Evolutionary conservation across 2,329 filamentous ascomycete species (phyloP).

Genomic region (Sporothrix curviconia): DNA sequence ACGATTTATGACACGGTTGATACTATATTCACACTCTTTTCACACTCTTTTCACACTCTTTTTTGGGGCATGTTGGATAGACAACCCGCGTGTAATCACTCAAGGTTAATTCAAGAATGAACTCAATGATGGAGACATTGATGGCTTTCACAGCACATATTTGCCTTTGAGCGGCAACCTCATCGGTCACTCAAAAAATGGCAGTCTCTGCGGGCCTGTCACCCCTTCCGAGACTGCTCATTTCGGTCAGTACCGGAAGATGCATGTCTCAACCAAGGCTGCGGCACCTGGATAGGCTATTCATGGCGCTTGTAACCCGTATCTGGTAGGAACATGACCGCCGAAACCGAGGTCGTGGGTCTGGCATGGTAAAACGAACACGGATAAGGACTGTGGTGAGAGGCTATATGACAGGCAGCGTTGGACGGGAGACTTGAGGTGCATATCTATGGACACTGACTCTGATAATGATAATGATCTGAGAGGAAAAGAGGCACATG

Average conservation of each 20-base stretch:
- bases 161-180: too few relatives aligned
- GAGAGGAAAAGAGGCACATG: background rate
- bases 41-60: too few relatives aligned
- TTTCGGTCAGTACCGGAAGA: background rate
- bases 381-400: background rate
- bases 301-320: background rate
- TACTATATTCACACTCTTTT: too few relatives aligned
- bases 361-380: background rate
- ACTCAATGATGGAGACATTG: too few relatives aligned
- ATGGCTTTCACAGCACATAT: too few relatives aligned
- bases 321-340: background rate
- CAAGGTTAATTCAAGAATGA: too few relatives aligned
- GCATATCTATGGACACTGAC: background rate
- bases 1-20: too few relatives aligned
- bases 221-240: background rate
- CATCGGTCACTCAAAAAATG: too few relatives aligned
- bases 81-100: too few relatives aligned
- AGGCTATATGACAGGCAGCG: background rate
- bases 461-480: too few relatives aligned
- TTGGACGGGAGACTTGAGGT: background rate
- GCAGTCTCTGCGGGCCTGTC: background rate
- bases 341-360: conserved; percentile 5
- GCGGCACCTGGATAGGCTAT: background rate
- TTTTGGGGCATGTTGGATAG: too few relatives aligned
- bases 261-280: background rate